These are phyloP conservation scores for Chenopodium formosanum DNA, from an alignment of 148 eudicot genomes.

Conservation along the genomic window DNA sequence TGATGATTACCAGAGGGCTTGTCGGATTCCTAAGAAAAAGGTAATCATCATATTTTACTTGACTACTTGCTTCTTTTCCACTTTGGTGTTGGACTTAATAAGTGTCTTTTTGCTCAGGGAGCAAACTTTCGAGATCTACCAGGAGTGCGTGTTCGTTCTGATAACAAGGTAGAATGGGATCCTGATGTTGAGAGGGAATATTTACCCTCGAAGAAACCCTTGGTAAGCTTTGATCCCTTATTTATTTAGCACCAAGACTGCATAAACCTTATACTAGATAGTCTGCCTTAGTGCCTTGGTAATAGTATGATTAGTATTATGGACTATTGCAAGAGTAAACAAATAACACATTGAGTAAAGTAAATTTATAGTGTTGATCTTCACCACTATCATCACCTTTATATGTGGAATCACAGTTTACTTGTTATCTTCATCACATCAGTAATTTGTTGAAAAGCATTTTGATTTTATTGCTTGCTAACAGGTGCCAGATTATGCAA, in stretches of 20 bases:
- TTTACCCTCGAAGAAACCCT: constrained; percentile 63
- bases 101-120: constrained; percentile 43
- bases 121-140: constrained; percentile 72
- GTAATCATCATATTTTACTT: constrained; percentile 25
- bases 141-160: constrained; percentile 58
- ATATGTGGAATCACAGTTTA: no score
- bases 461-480: constrained; percentile 5
- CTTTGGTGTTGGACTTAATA: background rate
- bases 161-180: constrained; percentile 67
- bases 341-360: no score
- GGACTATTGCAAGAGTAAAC: no score
- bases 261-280: background rate
- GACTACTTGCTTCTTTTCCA: background rate
- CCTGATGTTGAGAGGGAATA: constrained; percentile 45
- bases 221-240: constrained; percentile 40
- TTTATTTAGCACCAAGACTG: background rate
- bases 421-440: no score
- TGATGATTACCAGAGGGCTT: constrained; percentile 73
- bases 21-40: constrained; percentile 65
- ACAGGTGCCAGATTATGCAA: constrained; percentile 83
- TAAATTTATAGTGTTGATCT: no score
- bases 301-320: no score
- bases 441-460: background rate
- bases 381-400: no score
- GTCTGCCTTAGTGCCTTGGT: background rate